Evolutionary conservation across 345 rosid species (phyloP).

Genomic region (Microcos paniculata): DNA sequence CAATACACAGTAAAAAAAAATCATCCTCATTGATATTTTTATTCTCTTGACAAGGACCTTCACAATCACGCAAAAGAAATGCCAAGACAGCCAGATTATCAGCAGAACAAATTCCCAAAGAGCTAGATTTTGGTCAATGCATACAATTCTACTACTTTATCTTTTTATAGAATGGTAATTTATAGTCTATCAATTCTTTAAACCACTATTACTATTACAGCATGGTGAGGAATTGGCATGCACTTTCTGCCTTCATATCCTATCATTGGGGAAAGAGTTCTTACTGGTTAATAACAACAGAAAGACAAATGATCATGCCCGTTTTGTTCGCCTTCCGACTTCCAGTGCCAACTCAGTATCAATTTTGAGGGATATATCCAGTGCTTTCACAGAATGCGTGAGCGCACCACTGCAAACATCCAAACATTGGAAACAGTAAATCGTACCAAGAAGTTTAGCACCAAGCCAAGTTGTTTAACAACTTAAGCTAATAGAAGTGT

Average conservation of each 20-base stretch:
- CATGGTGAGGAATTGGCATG: neutral
- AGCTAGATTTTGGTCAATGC: neutral
- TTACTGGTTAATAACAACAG: neutral
- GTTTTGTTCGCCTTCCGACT: constrained; percentile 89
- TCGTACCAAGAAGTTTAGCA: neutral
- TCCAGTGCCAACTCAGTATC: constrained; percentile 86
- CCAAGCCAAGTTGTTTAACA: neutral
- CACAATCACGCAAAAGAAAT: neutral
- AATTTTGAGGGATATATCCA: constrained; percentile 89
- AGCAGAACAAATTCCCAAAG: neutral
- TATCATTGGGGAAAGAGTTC: neutral
- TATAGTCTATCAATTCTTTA: neutral
- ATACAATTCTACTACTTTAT: neutral
- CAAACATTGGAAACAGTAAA: neutral
- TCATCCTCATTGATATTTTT: neutral
- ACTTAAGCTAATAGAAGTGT: neutral
- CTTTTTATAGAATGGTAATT: neutral
- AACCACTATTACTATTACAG: constrained; percentile 4
- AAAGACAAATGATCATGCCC: constrained; percentile 46
- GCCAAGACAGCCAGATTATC: neutral
- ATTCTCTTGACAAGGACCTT: neutral
- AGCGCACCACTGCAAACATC: constrained; percentile 71
- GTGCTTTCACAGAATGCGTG: constrained; percentile 91
- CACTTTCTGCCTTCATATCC: neutral
- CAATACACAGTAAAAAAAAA: neutral